phyloP scores from a whole-genome alignment of 805 yeast species.

The Dipodascus geniculatus region DNA sequence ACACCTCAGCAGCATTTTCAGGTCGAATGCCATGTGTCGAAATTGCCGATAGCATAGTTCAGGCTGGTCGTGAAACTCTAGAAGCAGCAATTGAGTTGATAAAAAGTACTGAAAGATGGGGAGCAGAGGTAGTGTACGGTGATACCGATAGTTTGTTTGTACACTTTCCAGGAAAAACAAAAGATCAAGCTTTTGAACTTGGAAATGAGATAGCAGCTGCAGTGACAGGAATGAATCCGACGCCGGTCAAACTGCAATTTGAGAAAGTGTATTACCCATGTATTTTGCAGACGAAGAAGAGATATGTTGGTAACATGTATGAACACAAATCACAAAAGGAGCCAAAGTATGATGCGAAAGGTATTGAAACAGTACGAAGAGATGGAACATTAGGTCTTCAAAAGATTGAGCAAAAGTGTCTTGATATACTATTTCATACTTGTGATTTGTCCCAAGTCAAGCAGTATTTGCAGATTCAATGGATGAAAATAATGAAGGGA shows the following conservation, averaged over 20 bases:
- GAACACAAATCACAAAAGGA: conserved; percentile 41
- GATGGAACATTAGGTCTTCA: conserved; percentile 94
- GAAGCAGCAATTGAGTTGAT: conserved; percentile 59
- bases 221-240: conserved; percentile 59
- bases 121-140: conserved; percentile 91
- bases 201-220: conserved; percentile 60
- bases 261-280: conserved; percentile 91
- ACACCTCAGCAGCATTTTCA: conserved; percentile 86
- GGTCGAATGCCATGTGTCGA: conserved; percentile 98
- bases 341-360: conserved; percentile 87
- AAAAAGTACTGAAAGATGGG: conserved; percentile 50
- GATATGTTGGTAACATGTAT: conserved; percentile 82
- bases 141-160: conserved; percentile 94
- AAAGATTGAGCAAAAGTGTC: conserved; percentile 59
- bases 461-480: conserved; percentile 50
- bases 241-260: conserved; percentile 72
- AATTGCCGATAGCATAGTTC: conserved; percentile 87
- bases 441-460: conserved; percentile 62
- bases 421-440: conserved; percentile 61
- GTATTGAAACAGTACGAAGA: conserved; percentile 86
- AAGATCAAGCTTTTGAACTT: conserved; percentile 61
- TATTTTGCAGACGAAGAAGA: conserved; percentile 68
- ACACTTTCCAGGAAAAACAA: conserved; percentile 72
- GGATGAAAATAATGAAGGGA: conserved; percentile 51
- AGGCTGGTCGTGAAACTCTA: conserved; percentile 79